These are phyloP conservation scores for Podochytrium sp. DNA, from an alignment of 192 early-diverging fungal species.

Conservation along the genomic window DNA sequence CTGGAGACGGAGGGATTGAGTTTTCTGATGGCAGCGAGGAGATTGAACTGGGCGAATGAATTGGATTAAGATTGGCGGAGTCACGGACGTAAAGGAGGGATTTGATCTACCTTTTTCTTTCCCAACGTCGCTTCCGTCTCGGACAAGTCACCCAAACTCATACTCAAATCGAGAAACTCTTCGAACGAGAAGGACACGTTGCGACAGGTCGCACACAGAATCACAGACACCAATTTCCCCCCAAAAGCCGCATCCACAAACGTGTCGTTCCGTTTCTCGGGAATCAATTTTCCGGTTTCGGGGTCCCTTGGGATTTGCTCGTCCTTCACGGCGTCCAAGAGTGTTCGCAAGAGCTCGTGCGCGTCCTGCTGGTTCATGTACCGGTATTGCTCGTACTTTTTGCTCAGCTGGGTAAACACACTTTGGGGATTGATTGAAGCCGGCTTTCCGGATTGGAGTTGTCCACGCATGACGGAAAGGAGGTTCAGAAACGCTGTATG, in stretches of 20 bases:
- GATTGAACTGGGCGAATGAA: conserved; percentile 9
- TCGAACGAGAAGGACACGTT: conserved; percentile 60
- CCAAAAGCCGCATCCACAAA: conserved; percentile 73
- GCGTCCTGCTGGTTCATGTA: conserved; percentile 69
- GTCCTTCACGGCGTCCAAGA: conserved; percentile 63
- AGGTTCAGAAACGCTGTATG: conserved; percentile 24
- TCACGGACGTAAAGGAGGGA: too few species aligned
- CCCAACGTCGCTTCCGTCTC: not conserved
- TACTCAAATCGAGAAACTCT: conserved; percentile 66
- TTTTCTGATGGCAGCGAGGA: conserved; percentile 21
- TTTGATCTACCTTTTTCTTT: conserved; percentile 20
- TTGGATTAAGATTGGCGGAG: not conserved
- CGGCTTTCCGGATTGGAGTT: not conserved
- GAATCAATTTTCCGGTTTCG: conserved; percentile 4
- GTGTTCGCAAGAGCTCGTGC: conserved; percentile 70
- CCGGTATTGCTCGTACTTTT: conserved; percentile 64
- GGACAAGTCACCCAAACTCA: conserved; percentile 29
- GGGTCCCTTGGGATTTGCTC: conserved; percentile 49
- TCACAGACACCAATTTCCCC: conserved; percentile 64
- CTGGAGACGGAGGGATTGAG: conserved; percentile 9
- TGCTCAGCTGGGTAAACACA: conserved; percentile 60
- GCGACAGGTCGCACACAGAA: conserved; percentile 70
- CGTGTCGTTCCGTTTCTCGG: not conserved
- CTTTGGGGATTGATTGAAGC: conserved; percentile 52
- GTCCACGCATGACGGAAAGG: conserved; percentile 11